These are phyloP conservation scores for Ogataea angusta DNA, from an alignment of 805 yeast genomes.

Conservation along the genomic window DNA sequence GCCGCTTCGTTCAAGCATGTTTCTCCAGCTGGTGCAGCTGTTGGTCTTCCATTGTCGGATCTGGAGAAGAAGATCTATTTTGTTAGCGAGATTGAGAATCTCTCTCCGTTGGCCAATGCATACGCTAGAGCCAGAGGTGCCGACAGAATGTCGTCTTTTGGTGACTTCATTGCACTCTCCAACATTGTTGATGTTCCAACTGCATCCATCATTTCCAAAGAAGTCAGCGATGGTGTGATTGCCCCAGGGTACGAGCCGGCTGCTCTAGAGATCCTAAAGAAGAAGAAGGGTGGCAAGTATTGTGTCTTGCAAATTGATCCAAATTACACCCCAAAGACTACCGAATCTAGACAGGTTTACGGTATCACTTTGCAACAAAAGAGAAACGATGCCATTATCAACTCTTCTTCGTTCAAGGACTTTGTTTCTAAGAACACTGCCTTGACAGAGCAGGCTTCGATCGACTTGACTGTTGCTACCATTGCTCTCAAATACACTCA, in stretches of 20 bases:
- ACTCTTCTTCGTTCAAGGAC: conserved; percentile 85
- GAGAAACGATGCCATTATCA: conserved; percentile 96
- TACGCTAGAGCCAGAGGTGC: conserved; percentile 99
- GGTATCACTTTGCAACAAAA: conserved; percentile 95
- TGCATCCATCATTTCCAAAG: conserved; percentile 94
- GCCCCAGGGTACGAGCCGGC: conserved; percentile 96
- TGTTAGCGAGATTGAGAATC: conserved; percentile 89
- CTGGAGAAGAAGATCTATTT: conserved; percentile 93
- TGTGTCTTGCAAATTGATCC: conserved; percentile 96
- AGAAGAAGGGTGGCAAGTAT: conserved; percentile 97
- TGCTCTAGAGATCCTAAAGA: conserved; percentile 82
- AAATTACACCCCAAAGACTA: conserved; percentile 73
- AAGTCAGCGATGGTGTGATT: conserved; percentile 97
- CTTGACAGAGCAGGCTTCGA: conserved; percentile 85
- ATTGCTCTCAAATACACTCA: conserved; percentile 97
- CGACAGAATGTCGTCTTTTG: conserved; percentile 98
- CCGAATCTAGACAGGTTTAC: conserved; percentile 92
- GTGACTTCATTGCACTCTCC: conserved; percentile 96
- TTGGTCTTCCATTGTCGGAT: conserved; percentile 89
- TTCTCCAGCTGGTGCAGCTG: conserved; percentile 98
- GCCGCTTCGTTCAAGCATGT: conserved; percentile 99
- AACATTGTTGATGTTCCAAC: conserved; percentile 96
- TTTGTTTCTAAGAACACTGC: conserved; percentile 83
- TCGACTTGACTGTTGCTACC: conserved; percentile 95
- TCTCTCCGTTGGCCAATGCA: conserved; percentile 96